These are phyloP conservation scores for Cercospora sp. DNA, from an alignment of 2,329 filamentous ascomycete genomes.

Conservation along the genomic window DNA sequence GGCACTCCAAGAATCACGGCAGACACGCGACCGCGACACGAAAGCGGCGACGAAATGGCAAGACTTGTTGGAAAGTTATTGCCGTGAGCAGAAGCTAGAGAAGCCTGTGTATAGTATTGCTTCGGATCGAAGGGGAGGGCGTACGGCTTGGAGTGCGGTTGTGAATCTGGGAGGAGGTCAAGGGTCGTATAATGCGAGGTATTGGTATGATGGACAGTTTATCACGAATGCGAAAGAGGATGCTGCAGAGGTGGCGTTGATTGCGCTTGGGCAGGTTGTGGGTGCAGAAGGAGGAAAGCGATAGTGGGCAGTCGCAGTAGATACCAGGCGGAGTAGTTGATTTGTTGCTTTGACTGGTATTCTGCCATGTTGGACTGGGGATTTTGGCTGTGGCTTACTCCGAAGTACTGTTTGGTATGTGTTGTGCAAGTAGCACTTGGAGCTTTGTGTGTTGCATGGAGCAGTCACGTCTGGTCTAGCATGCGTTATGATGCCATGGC, in stretches of 20 bases:
- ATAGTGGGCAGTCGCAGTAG: too few species aligned
- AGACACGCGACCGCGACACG: too few species aligned
- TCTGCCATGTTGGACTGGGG: too few species aligned
- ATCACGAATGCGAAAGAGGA: background rate
- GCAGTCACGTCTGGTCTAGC: background rate
- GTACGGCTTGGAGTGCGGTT: background rate
- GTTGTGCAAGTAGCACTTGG: background rate
- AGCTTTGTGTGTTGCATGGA: background rate
- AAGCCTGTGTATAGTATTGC: background rate
- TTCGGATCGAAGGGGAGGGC: background rate
- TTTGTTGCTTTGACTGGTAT: too few species aligned
- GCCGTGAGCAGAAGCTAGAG: background rate
- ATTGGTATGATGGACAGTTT: background rate
- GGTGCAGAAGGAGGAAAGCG: background rate
- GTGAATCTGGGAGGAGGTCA: background rate
- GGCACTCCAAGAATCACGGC: too few species aligned
- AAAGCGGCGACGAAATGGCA: background rate
- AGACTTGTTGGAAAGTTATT: background rate
- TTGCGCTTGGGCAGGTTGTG: background rate
- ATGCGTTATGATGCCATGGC: background rate
- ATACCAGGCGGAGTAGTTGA: background rate
- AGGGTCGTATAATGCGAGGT: background rate
- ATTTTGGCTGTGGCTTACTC: background rate
- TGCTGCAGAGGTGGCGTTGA: background rate
- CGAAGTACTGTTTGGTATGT: background rate